Evolutionary conservation across 2,329 filamentous ascomycete species (phyloP).

Genomic region (Ophiostoma ulmi): DNA sequence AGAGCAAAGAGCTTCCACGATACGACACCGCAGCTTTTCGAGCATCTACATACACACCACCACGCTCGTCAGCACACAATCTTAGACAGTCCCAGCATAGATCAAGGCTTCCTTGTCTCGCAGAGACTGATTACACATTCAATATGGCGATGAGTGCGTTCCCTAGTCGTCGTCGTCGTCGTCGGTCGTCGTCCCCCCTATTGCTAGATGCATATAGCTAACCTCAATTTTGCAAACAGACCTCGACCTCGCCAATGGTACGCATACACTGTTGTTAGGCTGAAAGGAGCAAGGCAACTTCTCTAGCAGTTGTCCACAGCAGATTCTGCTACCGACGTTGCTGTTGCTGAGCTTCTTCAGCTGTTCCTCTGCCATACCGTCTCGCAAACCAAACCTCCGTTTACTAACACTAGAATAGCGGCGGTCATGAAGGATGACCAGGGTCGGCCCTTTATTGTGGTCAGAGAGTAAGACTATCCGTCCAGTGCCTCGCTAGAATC

Average conservation of each 20-base stretch:
- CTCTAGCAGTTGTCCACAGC: conserved; percentile 17
- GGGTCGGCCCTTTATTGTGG: conserved; percentile 94
- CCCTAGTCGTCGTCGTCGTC: not conserved
- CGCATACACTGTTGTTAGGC: conserved; percentile 24
- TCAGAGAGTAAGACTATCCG: conserved; percentile 70
- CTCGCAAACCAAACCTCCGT: not conserved
- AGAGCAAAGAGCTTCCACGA: conserved; percentile 17
- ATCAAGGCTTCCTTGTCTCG: conserved; percentile 14
- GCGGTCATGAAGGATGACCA: conserved; percentile 92
- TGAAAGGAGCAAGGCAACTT: not conserved
- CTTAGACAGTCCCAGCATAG: conserved; percentile 7
- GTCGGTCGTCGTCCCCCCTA: not conserved
- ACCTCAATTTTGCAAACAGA: conserved; percentile 44
- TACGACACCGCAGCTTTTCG: conserved; percentile 19
- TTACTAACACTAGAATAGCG: conserved; percentile 40
- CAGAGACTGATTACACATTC: conserved; percentile 17
- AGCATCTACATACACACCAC: conserved; percentile 14
- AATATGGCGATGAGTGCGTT: conserved; percentile 59
- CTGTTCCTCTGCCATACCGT: not conserved
- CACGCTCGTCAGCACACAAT: not conserved
- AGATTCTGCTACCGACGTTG: no score
- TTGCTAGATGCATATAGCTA: conserved; percentile 11
- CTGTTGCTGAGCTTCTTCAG: not conserved
- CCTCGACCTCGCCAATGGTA: conserved; percentile 81
- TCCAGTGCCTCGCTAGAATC: conserved; percentile 28